A percentile compares a stretch with the other conserved stretches of the same genome.
Evolutionary conservation across 1,284 basidiomycete genomes (phyloP).

Genomic region (Phlebopus sp.): DNA sequence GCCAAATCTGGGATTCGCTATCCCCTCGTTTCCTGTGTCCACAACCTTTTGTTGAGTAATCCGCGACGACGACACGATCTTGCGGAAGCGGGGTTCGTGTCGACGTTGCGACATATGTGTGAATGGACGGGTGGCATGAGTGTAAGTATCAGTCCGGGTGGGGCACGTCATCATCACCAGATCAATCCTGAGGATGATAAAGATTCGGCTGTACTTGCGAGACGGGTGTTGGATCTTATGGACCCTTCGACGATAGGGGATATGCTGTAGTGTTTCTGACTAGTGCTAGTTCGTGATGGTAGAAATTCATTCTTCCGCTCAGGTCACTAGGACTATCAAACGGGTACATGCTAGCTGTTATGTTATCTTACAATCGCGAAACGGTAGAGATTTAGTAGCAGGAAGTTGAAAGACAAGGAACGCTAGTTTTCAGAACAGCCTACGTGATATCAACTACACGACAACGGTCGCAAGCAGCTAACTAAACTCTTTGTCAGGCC

Average conservation of each 20-base stretch:
- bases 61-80: conserved; percentile 36
- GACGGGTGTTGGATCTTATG: conserved; percentile 48
- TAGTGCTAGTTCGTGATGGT: no score
- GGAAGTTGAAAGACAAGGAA: no score
- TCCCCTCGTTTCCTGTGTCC: conserved; percentile 56
- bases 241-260: conserved; percentile 25
- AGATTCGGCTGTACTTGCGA: conserved; percentile 55
- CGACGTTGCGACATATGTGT: conserved; percentile 46
- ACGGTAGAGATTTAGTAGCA: no score
- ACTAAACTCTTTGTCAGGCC: no score
- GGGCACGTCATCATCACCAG: conserved; percentile 22
- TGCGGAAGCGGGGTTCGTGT: conserved; percentile 43
- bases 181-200: conserved; percentile 45
- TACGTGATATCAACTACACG: no score
- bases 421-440: no score
- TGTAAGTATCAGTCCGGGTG: conserved; percentile 35
- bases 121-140: conserved; percentile 43
- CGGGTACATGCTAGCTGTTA: no score
- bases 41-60: conserved; percentile 45
- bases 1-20: conserved; percentile 54
- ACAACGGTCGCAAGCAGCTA: no score
- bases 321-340: no score
- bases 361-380: no score
- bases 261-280: conserved; percentile 16
- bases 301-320: no score